These are phyloP conservation scores for Parachlorella kessleri DNA, from an alignment of 139 green algal genomes.

Conservation along the genomic window DNA sequence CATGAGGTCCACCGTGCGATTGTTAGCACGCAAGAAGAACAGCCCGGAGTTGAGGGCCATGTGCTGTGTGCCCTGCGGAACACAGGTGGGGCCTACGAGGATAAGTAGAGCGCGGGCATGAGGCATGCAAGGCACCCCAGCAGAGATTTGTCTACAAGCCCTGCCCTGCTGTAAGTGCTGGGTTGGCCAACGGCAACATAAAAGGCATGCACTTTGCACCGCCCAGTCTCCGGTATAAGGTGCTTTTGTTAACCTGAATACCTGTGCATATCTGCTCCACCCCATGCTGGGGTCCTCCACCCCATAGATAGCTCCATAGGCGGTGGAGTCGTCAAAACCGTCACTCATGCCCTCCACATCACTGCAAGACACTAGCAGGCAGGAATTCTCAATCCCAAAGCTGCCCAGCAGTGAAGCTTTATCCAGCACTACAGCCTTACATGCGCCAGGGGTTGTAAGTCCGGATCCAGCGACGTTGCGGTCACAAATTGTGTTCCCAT, in stretches of 20 bases:
- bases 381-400: too few species aligned
- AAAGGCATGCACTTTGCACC: background rate
- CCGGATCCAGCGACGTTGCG: background rate
- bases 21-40: constrained; percentile 83
- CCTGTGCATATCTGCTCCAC: constrained; percentile 25
- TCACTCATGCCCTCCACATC: constrained; percentile 75
- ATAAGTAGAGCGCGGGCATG: too few species aligned
- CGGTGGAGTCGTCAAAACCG: constrained; percentile 77
- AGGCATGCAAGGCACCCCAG: too few species aligned
- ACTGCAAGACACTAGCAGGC: background rate
- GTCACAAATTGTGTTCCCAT: background rate
- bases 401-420: too few species aligned
- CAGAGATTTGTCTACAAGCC: too few species aligned
- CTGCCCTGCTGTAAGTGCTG: too few species aligned
- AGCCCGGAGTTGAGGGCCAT: constrained; percentile 89
- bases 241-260: too few species aligned
- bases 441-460: too few species aligned
- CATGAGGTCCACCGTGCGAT: constrained; percentile 68
- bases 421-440: too few species aligned
- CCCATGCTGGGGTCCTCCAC: constrained; percentile 87
- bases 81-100: too few species aligned
- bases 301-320: constrained; percentile 90
- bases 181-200: background rate
- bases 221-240: too few species aligned
- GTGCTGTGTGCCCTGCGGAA: constrained; percentile 56